A percentile compares a stretch with the other conserved stretches of the same genome.
These are phyloP conservation scores for Trametes cinnabarina DNA, from an alignment of 768 basidiomycete species.

Conservation along the genomic window DNA sequence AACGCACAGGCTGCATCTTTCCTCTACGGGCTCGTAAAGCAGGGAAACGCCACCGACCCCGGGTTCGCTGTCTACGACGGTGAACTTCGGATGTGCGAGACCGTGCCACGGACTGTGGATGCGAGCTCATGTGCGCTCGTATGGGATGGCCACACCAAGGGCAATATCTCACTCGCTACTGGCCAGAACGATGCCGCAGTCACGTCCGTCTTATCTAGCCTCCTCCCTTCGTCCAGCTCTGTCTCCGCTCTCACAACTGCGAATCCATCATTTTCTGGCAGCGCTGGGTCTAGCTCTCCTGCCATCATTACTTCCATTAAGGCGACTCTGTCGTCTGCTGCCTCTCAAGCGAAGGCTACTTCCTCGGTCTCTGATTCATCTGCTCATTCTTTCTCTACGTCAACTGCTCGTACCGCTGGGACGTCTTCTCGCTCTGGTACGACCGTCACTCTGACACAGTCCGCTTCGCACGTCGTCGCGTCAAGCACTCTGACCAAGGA, in stretches of 20 bases:
- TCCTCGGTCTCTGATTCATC: not conserved
- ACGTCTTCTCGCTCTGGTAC: not conserved
- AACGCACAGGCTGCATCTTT: conserved; percentile 58
- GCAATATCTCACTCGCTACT: not conserved
- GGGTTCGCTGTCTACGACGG: conserved; percentile 52
- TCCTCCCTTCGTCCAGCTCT: conserved; percentile 2
- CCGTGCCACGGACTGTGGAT: conserved; percentile 37
- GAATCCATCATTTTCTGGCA: conserved; percentile 2
- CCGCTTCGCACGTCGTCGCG: not conserved
- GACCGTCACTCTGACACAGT: not conserved
- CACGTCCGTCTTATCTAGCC: not conserved
- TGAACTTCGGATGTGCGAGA: conserved; percentile 56
- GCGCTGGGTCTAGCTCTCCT: not conserved
- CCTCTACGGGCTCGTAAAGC: conserved; percentile 47
- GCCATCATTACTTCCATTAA: not conserved
- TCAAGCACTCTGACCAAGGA: not conserved
- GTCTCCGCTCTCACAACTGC: conserved; percentile 3
- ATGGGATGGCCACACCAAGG: conserved; percentile 40
- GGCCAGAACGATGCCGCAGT: conserved; percentile 19
- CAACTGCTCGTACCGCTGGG: not conserved
- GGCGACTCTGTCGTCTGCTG: not conserved
- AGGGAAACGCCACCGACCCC: conserved; percentile 46
- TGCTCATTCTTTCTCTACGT: not conserved
- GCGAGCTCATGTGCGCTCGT: conserved; percentile 48
- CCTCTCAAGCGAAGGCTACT: not conserved